A percentile compares a stretch with the other conserved stretches of the same genome.
phyloP scores from a whole-genome alignment of 805 yeast genomes.

The Sugiyamaella valdiviana region DNA sequence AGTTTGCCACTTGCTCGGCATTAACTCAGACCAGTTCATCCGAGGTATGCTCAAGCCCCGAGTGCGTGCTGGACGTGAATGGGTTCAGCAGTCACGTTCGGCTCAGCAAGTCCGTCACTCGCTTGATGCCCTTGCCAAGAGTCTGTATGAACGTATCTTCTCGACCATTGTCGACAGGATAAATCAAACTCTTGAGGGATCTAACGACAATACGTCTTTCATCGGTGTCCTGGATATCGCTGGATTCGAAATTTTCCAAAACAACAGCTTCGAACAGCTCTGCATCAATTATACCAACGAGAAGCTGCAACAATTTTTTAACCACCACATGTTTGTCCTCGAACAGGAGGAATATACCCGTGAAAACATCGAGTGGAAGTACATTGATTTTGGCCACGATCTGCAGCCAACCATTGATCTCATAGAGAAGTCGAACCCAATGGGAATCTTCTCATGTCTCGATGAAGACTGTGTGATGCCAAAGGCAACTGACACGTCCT shows the following conservation, averaged over 20 bases:
- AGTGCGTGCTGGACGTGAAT: constrained; percentile 87
- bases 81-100: constrained; percentile 70
- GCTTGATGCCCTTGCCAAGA: constrained; percentile 81
- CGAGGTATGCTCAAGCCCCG: constrained; percentile 67
- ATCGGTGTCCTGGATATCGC: constrained; percentile 96
- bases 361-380: constrained; percentile 91
- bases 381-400: constrained; percentile 91
- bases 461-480: constrained; percentile 97
- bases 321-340: constrained; percentile 90
- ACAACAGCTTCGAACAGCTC: constrained; percentile 91
- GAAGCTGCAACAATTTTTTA: constrained; percentile 93
- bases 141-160: constrained; percentile 78
- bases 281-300: constrained; percentile 74
- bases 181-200: constrained; percentile 55
- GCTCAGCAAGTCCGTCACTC: constrained; percentile 75
- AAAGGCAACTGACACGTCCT: constrained; percentile 74
- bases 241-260: constrained; percentile 94
- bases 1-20: constrained; percentile 60
- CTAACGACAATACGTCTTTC: constrained; percentile 34
- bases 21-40: constrained; percentile 47
- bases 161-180: constrained; percentile 68
- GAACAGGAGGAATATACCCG: constrained; percentile 96
- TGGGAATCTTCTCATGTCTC: constrained; percentile 78
- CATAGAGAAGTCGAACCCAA: constrained; percentile 66
- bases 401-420: constrained; percentile 90